Conservation (phyloP, 257 asterid genomes). For the Fraxinus excelsior region DNA sequence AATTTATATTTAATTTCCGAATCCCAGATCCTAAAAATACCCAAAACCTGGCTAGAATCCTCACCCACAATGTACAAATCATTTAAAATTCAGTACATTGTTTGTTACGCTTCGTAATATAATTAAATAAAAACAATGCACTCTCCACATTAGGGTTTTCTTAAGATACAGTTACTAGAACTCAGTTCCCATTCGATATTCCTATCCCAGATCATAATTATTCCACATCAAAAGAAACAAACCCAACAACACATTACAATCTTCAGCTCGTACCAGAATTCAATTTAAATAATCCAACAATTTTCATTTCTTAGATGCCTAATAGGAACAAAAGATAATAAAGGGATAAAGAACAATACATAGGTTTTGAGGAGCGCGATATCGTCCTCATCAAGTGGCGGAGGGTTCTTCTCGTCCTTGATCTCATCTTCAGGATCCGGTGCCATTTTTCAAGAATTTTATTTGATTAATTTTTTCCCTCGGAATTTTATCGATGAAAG, state of each 20-base stretch:
- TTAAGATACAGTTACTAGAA: neutral
- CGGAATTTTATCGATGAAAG: conserved; percentile 12
- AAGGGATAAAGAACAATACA: conserved; percentile 19
- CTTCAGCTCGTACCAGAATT: neutral
- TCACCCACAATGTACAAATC: conserved; percentile 3
- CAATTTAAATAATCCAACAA: neutral
- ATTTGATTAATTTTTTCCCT: neutral
- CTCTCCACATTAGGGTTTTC: neutral
- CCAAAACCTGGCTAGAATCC: neutral
- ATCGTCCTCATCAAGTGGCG: conserved; percentile 55
- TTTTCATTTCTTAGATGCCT: neutral
- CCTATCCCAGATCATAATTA: conserved; percentile 23
- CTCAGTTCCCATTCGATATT: neutral
- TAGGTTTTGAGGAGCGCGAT: conserved; percentile 56
- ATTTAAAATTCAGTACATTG: neutral
- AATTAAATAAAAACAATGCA: neutral
- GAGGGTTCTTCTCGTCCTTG: conserved; percentile 61
- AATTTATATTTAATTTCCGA: neutral
- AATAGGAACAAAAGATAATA: neutral
- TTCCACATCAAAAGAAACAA: neutral
- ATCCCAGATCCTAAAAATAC: conserved; percentile 2
- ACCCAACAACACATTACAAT: conserved; percentile 6
- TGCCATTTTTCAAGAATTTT: neutral
- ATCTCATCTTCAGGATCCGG: conserved; percentile 42
- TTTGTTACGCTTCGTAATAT: neutral